Evolutionary conservation across 139 green algal genomes (phyloP).

Genomic region (Closterium sp.): DNA sequence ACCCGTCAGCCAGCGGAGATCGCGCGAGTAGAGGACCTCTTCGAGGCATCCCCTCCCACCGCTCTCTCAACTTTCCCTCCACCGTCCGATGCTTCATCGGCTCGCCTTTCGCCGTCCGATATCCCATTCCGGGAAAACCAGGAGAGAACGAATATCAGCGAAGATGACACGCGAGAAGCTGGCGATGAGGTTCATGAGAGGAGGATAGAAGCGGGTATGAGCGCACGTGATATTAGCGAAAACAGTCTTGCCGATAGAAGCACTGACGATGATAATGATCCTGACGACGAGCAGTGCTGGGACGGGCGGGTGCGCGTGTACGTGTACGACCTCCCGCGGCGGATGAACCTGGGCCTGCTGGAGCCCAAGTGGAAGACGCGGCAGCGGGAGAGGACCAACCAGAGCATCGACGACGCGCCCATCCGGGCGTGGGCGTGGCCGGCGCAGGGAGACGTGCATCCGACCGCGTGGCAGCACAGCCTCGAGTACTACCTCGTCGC

Average conservation of each 20-base stretch:
- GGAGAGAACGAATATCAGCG: background rate
- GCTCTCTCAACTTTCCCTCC: background rate
- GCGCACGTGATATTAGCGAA: background rate
- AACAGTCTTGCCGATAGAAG: background rate
- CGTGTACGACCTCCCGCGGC: constrained; percentile 42
- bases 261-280: background rate
- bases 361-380: constrained; percentile 17
- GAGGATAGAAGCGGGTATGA: background rate
- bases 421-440: background rate
- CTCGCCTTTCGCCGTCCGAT: background rate
- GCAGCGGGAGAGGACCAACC: constrained; percentile 14
- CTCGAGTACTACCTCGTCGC: constrained; percentile 37
- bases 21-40: background rate
- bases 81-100: background rate
- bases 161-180: background rate
- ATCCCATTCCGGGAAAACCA: background rate
- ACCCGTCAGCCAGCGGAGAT: background rate
- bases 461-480: constrained; percentile 31
- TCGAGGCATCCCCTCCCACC: background rate
- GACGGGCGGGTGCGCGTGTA: constrained; percentile 26
- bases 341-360: constrained; percentile 35
- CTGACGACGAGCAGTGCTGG: background rate
- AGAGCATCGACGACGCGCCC: background rate
- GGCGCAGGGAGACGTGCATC: background rate
- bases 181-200: background rate